Conservation (phyloP, 2,329 filamentous ascomycete genomes). For the Alternaria ethzedia region DNA sequence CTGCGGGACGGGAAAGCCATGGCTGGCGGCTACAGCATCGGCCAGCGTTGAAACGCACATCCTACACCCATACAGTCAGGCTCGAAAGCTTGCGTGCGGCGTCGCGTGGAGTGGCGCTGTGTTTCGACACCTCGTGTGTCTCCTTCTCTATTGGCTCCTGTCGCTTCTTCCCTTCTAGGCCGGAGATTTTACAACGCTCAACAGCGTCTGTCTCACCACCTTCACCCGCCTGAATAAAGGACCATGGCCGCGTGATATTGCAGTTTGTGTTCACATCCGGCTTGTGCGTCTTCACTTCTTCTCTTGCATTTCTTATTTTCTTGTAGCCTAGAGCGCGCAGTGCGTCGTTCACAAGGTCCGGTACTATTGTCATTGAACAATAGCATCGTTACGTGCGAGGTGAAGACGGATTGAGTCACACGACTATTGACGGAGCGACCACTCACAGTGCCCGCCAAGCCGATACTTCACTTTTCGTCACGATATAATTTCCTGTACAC, state of each 20-base stretch:
- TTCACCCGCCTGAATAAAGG: conserved; percentile 44
- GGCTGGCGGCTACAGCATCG: conserved; percentile 46
- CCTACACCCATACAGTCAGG: conserved; percentile 39
- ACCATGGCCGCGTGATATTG: conserved; percentile 22
- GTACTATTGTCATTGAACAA: conserved; percentile 34
- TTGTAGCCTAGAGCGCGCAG: conserved; percentile 19
- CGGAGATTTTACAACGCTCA: conserved; percentile 24
- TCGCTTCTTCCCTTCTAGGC: conserved; percentile 32
- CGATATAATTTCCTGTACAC: background rate
- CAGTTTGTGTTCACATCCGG: conserved; percentile 20
- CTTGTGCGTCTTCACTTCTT: conserved; percentile 23
- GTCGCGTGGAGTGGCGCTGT: conserved; percentile 40
- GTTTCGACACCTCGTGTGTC: conserved; percentile 40
- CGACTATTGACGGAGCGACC: conserved; percentile 13
- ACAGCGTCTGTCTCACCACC: conserved; percentile 39
- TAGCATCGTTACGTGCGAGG: conserved; percentile 31
- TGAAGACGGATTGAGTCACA: conserved; percentile 34
- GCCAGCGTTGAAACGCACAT: conserved; percentile 45
- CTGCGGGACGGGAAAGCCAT: conserved; percentile 29
- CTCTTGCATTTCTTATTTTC: conserved; percentile 14
- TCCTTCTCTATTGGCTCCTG: conserved; percentile 43
- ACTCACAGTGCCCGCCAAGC: conserved; percentile 22
- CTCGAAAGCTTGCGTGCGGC: conserved; percentile 42
- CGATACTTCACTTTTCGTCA: conserved; percentile 9
- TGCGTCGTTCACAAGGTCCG: conserved; percentile 20